phyloP scores from a whole-genome alignment of 148 eudicot species.

The Fagopyrum tataricum region DNA sequence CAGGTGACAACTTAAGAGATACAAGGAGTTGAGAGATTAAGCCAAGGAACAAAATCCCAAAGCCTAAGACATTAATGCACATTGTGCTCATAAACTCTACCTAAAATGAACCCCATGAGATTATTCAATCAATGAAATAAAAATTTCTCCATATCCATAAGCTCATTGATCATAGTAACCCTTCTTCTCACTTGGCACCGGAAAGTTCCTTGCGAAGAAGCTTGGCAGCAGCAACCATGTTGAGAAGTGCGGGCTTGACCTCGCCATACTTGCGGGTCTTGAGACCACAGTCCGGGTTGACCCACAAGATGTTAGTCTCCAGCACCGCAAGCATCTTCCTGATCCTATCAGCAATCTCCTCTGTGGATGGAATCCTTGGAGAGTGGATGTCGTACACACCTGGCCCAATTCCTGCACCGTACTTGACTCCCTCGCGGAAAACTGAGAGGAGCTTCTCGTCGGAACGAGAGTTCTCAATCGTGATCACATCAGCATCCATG shows the following conservation, averaged over 20 bases:
- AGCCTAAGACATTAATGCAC: no score
- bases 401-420: slow-evolving; percentile 95
- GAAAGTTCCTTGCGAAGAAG: slow-evolving; percentile 29
- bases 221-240: slow-evolving; percentile 41
- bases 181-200: slow-evolving; percentile 2
- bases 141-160: no score
- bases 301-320: slow-evolving; percentile 32
- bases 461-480: slow-evolving; percentile 95
- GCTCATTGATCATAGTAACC: no score
- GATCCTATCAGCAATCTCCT: slow-evolving; percentile 30
- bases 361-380: slow-evolving; percentile 34
- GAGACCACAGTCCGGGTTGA: slow-evolving; percentile 38
- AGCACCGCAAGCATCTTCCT: slow-evolving; percentile 33
- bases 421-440: slow-evolving; percentile 95
- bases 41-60: no score
- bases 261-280: slow-evolving; percentile 35
- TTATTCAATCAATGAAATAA: no score
- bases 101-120: no score
- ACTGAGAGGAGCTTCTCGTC: slow-evolving; percentile 96
- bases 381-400: slow-evolving; percentile 65
- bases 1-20: no score
- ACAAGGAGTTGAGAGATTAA: no score
- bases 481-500: slow-evolving; percentile 98
- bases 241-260: slow-evolving; percentile 29
- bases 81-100: no score